Base-by-base conservation (phyloP, 2,329 filamentous ascomycete genomes). In the Thelonectria rubi region DNA sequence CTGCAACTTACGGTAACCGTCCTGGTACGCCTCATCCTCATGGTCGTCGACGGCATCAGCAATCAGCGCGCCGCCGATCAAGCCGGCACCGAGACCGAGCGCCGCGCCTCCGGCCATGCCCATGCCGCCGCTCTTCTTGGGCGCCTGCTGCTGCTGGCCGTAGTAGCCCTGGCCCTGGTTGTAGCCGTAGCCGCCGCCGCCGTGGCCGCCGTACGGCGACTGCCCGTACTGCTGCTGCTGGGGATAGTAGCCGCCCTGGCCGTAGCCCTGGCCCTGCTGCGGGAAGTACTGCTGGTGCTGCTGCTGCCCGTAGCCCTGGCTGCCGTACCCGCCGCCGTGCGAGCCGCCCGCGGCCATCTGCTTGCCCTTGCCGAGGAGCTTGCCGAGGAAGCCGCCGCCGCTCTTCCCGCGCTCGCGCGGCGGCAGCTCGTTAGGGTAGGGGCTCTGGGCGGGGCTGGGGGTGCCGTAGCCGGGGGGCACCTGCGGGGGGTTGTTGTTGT, bases 11-110 rank as follows among this genome's bases (percentile, higher is more conserved):
- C 77, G 55, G 60, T 75, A 80, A 57, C 81, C 82, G 0, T 83
- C 76, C 42, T 78, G 69, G 58, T 84, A 89, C 30, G 85, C 84
- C 5, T 86, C 81, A 62, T 89, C 78, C 66, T 91, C 77, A 48
- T 84, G 74, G 63, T 89, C 86, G 58, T 91, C 79, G 52, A 94
- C 82, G 1, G 89, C 88, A 72, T 90, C 82, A 2, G 84, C 89
- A 32, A 97, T 77, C 70, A 97, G 64, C 64, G 87, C 85, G 57
- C 93, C 93, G 69, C 93, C 94, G 1, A 97, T 71, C 73, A 97
- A 73, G 76, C 93, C 93, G 65, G 90, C 93, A 68, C 93, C 93
- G 4, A 92, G 76, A 79, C 93, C 93, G 45, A 97, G 80, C 20
- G 91, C 91, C 9, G 89, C 87, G 53, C 89, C 92, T 49, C 91